Evolutionary conservation across 495 filamentous ascomycete species (phyloP).

Genomic region (Podospora australis): DNA sequence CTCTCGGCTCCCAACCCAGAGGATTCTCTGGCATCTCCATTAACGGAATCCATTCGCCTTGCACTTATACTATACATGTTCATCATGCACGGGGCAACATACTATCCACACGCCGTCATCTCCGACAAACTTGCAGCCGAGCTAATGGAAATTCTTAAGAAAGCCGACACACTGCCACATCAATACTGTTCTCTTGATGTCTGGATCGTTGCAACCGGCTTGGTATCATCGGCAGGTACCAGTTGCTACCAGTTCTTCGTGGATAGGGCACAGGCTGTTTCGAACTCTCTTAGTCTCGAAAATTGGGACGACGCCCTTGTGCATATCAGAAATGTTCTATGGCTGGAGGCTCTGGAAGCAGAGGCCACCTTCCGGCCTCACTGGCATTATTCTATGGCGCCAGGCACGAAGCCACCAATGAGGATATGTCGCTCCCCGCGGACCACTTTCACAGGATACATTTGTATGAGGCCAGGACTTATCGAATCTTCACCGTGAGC

Average conservation of each 20-base stretch:
- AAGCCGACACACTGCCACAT: conserved; percentile 10
- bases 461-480: too few relatives aligned
- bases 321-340: conserved; percentile 30
- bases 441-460: too few relatives aligned
- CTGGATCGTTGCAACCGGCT: conserved; percentile 37
- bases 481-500: too few relatives aligned
- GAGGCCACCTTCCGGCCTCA: conserved; percentile 6
- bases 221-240: conserved; percentile 32
- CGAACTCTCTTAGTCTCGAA: conserved; percentile 15
- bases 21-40: conserved; percentile 13
- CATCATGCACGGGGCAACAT: conserved; percentile 43
- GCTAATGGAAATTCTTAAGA: conserved; percentile 25
- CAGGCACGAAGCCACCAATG: too few relatives aligned
- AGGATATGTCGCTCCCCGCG: too few relatives aligned
- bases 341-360: conserved; percentile 23
- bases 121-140: conserved; percentile 27
- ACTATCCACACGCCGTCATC: conserved; percentile 42
- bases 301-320: conserved; percentile 22
- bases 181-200: conserved; percentile 22
- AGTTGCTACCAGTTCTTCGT: conserved; percentile 28
- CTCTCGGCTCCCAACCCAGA: conserved; percentile 16
- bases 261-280: background rate
- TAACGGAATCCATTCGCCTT: conserved; percentile 41
- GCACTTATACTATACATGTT: conserved; percentile 45
- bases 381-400: too few relatives aligned